phyloP scores from a whole-genome alignment of 2,329 filamentous ascomycete species.

The Ascomycota sp. region DNA sequence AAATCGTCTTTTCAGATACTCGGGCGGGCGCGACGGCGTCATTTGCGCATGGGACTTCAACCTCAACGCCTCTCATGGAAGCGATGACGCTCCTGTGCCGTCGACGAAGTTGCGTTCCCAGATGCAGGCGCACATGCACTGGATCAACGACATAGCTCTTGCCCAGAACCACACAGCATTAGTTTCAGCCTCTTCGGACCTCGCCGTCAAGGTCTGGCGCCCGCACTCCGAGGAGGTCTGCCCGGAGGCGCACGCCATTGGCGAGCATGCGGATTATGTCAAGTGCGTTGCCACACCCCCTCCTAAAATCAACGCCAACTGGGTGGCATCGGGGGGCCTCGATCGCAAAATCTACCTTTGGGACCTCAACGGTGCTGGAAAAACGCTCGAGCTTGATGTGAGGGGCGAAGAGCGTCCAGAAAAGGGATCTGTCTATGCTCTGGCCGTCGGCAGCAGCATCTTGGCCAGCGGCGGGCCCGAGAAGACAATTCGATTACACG shows the following conservation, averaged over 20 bases:
- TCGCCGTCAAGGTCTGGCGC: conserved; percentile 83
- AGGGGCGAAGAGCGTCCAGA: conserved; percentile 64
- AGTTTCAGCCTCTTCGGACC: conserved; percentile 81
- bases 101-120: conserved; percentile 37
- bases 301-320: conserved; percentile 40
- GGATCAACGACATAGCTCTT: conserved; percentile 83
- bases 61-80: conserved; percentile 34
- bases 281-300: conserved; percentile 73
- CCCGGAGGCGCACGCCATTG: conserved; percentile 44
- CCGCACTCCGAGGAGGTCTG: conserved; percentile 43
- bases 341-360: conserved; percentile 84
- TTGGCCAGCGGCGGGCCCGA: conserved; percentile 87
- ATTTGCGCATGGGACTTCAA: conserved; percentile 91
- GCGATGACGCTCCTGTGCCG: conserved; percentile 11
- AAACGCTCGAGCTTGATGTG: conserved; percentile 72
- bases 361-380: conserved; percentile 76
- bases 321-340: conserved; percentile 85
- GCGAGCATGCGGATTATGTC: conserved; percentile 87
- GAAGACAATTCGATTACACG: conserved; percentile 82
- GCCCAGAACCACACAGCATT: conserved; percentile 59
- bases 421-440: conserved; percentile 88
- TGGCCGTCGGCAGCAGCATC: conserved; percentile 60
- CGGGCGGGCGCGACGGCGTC: conserved; percentile 82
- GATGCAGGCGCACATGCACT: conserved; percentile 68
- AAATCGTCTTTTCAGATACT: conserved; percentile 44